A percentile compares a stretch with the other conserved stretches of the same genome.
Evolutionary conservation across 1,139 yeast genomes (phyloP).

Genomic region (Pichia sp.): DNA sequence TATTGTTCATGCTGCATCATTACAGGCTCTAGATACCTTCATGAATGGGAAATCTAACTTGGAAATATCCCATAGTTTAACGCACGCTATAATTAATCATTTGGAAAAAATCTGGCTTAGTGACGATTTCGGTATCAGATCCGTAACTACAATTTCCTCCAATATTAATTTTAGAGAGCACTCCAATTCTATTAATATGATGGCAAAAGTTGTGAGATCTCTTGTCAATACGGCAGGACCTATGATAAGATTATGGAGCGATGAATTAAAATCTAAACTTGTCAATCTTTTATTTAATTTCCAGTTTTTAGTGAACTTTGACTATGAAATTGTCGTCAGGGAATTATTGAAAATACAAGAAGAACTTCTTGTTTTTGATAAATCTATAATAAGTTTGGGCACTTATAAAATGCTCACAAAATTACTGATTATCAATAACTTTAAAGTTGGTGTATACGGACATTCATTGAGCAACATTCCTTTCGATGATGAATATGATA

Average conservation of each 20-base stretch:
- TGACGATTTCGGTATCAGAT: constrained; percentile 53
- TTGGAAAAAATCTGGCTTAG: constrained; percentile 45
- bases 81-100: constrained; percentile 43
- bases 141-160: constrained; percentile 40
- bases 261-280: constrained; percentile 19
- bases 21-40: constrained; percentile 55
- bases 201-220: constrained; percentile 26
- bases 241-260: constrained; percentile 25
- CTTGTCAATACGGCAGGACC: constrained; percentile 32
- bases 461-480: constrained; percentile 27
- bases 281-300: constrained; percentile 25
- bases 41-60: constrained; percentile 52
- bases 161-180: constrained; percentile 45
- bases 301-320: constrained; percentile 22
- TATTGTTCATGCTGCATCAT: constrained; percentile 67
- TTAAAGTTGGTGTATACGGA: constrained; percentile 30
- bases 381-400: constrained; percentile 22
- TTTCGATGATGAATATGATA: constrained; percentile 26
- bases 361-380: constrained; percentile 34
- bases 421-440: constrained; percentile 29
- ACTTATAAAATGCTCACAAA: constrained; percentile 26
- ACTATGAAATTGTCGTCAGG: constrained; percentile 28
- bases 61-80: constrained; percentile 41
- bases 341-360: constrained; percentile 36
- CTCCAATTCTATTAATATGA: constrained; percentile 24